Percentiles rank a stretch among this genome's conserved stretches.
Evolutionary conservation across 1,139 yeast genomes (phyloP).

Genomic region (Kurtzmaniella natalensis): DNA sequence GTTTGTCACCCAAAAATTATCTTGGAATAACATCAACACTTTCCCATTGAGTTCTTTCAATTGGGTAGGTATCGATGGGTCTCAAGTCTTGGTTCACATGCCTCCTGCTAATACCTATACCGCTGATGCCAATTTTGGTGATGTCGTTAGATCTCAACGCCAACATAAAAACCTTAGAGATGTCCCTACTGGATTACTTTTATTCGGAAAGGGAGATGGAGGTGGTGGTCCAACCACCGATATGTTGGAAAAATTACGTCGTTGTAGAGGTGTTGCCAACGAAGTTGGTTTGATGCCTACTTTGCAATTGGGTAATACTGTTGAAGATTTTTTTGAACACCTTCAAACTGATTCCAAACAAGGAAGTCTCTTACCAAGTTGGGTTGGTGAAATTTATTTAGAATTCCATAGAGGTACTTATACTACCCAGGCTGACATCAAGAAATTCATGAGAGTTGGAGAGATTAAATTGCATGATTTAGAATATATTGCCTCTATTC

Average conservation of each 20-base stretch:
- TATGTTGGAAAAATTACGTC: conserved; percentile 86
- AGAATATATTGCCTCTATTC: conserved; percentile 76
- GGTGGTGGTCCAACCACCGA: conserved; percentile 97
- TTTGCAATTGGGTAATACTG: conserved; percentile 70
- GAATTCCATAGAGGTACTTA: conserved; percentile 97
- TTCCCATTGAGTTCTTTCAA: conserved; percentile 90
- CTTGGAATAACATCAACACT: conserved; percentile 91
- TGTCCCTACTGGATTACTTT: conserved; percentile 74
- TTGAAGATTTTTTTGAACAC: conserved; percentile 73
- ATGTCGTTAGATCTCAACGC: conserved; percentile 70
- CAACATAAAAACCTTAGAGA: conserved; percentile 82
- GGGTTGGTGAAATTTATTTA: conserved; percentile 91
- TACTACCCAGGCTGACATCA: conserved; percentile 86
- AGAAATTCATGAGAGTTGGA: conserved; percentile 72
- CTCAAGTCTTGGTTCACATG: conserved; percentile 93
- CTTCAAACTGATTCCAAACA: conserved; percentile 58
- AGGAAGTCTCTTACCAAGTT: conserved; percentile 70
- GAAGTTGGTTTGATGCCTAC: conserved; percentile 79
- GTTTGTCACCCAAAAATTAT: conserved; percentile 87
- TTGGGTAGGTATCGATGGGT: conserved; percentile 93
- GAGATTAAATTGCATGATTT: conserved; percentile 81
- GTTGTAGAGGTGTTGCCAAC: conserved; percentile 84
- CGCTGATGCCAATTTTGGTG: conserved; percentile 89
- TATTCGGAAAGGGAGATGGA: conserved; percentile 95
- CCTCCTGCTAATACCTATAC: conserved; percentile 97